Conservation (phyloP, 2,329 filamentous ascomycete species). For the Fusarium hostae region DNA sequence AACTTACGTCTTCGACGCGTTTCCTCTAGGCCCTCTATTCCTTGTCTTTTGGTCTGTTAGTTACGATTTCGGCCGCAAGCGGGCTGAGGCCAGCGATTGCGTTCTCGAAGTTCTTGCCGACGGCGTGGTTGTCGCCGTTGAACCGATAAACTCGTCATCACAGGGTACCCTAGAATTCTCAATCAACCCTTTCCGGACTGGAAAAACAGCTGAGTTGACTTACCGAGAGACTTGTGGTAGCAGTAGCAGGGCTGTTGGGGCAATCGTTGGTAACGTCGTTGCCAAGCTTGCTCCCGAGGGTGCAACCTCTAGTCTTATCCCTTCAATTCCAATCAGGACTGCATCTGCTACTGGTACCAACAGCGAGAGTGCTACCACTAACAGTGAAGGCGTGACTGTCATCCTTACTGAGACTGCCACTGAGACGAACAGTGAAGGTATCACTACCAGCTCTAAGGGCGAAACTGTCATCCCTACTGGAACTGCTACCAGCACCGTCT, state of each 20-base stretch:
- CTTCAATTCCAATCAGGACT: background rate
- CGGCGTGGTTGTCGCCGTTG: background rate
- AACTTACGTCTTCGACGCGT: too few relatives aligned
- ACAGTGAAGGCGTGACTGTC: background rate
- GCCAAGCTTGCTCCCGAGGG: background rate
- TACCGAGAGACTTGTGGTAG: too few relatives aligned
- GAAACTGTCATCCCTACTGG: background rate
- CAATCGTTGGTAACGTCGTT: too few relatives aligned
- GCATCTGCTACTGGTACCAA: background rate
- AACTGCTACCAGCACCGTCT: background rate
- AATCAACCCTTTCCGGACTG: background rate
- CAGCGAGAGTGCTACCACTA: background rate
- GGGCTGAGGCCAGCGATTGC: background rate
- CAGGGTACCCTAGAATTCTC: accelerated
- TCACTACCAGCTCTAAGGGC: background rate
- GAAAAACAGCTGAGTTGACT: too few relatives aligned
- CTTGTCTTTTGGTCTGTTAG: too few relatives aligned
- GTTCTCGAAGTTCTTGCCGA: background rate
- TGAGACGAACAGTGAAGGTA: background rate
- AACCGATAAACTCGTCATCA: too few relatives aligned
- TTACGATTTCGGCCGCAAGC: background rate
- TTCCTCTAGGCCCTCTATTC: too few relatives aligned
- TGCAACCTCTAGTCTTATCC: background rate
- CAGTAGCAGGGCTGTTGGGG: too few relatives aligned
- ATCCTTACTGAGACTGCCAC: conserved; percentile 44